A percentile compares a stretch with the other conserved stretches of the same genome.
Evolutionary conservation across 2,329 filamentous ascomycete species (phyloP).

Genomic region (Biscogniauxia mediterranea): DNA sequence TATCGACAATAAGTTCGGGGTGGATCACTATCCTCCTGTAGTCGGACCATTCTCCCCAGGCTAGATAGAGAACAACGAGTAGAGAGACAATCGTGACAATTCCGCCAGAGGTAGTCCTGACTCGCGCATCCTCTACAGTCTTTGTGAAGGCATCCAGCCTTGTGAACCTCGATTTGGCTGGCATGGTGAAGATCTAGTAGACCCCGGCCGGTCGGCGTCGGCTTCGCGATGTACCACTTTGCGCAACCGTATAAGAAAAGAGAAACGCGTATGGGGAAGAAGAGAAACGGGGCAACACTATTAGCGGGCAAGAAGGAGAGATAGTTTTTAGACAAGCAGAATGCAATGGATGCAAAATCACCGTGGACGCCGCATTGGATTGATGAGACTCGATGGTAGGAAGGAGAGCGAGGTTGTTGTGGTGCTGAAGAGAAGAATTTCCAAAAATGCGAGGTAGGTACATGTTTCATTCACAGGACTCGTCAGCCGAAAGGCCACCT

Average conservation of each 20-base stretch:
- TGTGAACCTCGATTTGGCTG: conserved; percentile 89
- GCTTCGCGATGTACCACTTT: neutral
- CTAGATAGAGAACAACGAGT: conserved; percentile 81
- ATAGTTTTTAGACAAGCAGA: conserved; percentile 1
- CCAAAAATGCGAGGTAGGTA: neutral
- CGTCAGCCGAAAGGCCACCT: conserved; percentile 29
- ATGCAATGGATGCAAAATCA: conserved; percentile 12
- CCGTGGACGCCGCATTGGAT: conserved; percentile 28
- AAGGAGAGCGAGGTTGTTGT: neutral
- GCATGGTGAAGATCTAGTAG: conserved; percentile 53
- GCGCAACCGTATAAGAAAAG: neutral
- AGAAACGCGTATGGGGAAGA: conserved; percentile 2
- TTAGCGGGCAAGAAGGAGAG: neutral
- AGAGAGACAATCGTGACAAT: conserved; percentile 91
- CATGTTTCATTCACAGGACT: neutral
- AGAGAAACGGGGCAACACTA: neutral
- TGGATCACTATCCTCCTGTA: conserved; percentile 83
- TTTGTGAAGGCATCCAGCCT: conserved; percentile 98
- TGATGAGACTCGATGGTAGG: conserved; percentile 6
- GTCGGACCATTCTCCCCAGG: conserved; percentile 94
- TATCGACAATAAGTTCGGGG: conserved; percentile 93
- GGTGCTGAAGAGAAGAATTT: conserved; percentile 6
- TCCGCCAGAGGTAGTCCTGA: conserved; percentile 93
- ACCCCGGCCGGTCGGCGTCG: neutral
- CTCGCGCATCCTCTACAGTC: conserved; percentile 95